Base-by-base conservation (phyloP, 164 flowering plant genomes). In the Nelumbo lutea region DNA sequence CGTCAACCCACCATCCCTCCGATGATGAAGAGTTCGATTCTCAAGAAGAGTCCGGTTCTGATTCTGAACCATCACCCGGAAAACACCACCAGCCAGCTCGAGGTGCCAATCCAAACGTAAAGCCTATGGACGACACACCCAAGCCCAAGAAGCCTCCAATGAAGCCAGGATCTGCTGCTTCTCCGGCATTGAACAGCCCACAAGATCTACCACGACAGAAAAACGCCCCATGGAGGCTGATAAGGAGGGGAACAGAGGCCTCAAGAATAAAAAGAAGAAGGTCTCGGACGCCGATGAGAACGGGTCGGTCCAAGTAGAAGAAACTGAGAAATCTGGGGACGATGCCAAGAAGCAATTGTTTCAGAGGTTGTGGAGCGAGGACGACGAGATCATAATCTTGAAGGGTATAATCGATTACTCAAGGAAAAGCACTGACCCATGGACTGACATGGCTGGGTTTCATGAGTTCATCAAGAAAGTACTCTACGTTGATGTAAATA, bases 81-180 rank as follows among this genome's bases (percentile, higher is more conserved):
- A 53, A 52, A 3, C 2, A 59, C 47, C 3, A 55, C 11, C 63
- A 14, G 13, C 42, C 56, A 3, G 27, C 44, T 6, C 42, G 43
- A 4, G 43, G 43, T 51, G 67, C 15, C 38, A 57, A 64, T 14
- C 68, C 59, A 10, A 52, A 42, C 11, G 10, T 68, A 4, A 68
- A 58, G 27, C 70, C 70, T 10, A 68, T 59, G 70, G 14, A n/a
- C 48, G 38, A 53, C 6, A 27, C 38, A 11, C 56, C 56, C 9
- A 70, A 63, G 9, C 5, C 53, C 2, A 63, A 70, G 67, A 70
- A 44, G 41, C 58, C 45, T 13, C 6, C 38, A 9, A 11, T 15
- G 14, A 52, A 52, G 57, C 15, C 57, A 3, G 27, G 27, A 27
- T 9, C 57, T 10, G 57, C 57, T 52, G 0, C 57, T 52, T 15